Evolutionary conservation across 202 grass and related monocot species (phyloP), one percentile per base, ranked within the genome.

Genomic region (Dendrocalamus latiflorus): DNA sequence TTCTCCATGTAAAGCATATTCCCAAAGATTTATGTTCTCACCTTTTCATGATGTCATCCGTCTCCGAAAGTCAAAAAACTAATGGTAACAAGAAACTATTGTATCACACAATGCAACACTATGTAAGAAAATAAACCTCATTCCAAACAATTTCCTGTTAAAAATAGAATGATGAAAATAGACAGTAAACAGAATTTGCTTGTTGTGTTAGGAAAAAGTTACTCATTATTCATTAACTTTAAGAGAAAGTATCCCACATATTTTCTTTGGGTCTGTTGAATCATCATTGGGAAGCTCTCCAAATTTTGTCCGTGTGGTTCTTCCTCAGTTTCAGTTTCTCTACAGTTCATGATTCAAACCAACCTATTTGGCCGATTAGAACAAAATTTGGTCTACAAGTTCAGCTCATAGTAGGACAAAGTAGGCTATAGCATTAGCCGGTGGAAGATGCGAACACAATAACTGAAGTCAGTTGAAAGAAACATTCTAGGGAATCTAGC

Each of bases 81-180:
- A 38, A 80, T 74, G 39, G 28, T 66, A 79, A 72, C 6, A 85
- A 70, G 42, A 26, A 14, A 28, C 13, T 69, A 3, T 30, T 39
- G 33, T 54, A 37, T n/a, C 48, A 57, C 17, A 6, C 50, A 61
- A 86, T 26, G 20, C 62, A 87, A 62, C 43, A 53, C 41, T 20
- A 61, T 4, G 8, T 54, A 25, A 22, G 3, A 63, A 76, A 28
- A 61, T 61, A 44, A 72, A 55, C 6, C 61, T 14, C 38, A n/a
- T 30, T 22, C 20, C 28, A 50, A 75, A 81, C 42, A 75, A 79
- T 58, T 58, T 69, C 4, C 8, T 85, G 43, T 78, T 68, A 6
- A 70, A 72, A 30, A n/a, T 39, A 71, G 34, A 54, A 63, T 47
- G 48, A 34, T 45, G 26, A 65, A 80, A 17, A 16, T 26, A 65